Evolutionary conservation across 192 early-diverging fungal genomes (phyloP).

Genomic region (Pilobolus umbonatus): DNA sequence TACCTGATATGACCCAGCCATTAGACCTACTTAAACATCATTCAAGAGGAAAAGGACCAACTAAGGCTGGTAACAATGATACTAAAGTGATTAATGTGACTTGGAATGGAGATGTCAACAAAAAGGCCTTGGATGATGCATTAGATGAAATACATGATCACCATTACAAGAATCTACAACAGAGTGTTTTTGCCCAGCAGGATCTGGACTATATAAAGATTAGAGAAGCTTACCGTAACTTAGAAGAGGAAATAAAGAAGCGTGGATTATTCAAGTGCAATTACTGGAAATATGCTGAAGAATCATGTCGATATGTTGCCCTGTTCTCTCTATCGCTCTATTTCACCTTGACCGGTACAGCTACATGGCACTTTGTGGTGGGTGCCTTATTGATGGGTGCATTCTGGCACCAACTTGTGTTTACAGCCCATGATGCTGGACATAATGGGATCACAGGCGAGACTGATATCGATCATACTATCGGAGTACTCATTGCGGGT

Average conservation of each 20-base stretch:
- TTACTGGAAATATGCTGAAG: slow-evolving; percentile 49
- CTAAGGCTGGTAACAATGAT: neutral
- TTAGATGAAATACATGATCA: slow-evolving; percentile 8
- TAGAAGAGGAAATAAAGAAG: slow-evolving; percentile 60
- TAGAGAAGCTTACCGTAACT: slow-evolving; percentile 45
- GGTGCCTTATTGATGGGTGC: slow-evolving; percentile 59
- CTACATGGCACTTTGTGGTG: slow-evolving; percentile 45
- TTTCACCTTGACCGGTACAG: slow-evolving; percentile 41
- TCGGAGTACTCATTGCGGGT: slow-evolving; percentile 80
- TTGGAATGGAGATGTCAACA: slow-evolving; percentile 19
- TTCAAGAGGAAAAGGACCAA: neutral
- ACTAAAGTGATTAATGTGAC: neutral
- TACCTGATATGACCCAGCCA: slow-evolving; percentile 1
- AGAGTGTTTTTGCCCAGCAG: neutral
- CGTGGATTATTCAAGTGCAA: slow-evolving; percentile 63
- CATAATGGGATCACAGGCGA: slow-evolving; percentile 87
- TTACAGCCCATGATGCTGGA: slow-evolving; percentile 95
- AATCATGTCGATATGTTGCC: slow-evolving; percentile 42
- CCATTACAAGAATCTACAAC: slow-evolving; percentile 3
- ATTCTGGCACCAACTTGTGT: slow-evolving; percentile 91
- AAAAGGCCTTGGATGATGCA: slow-evolving; percentile 21
- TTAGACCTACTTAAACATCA: neutral
- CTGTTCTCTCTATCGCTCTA: slow-evolving; percentile 42
- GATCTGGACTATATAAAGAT: slow-evolving; percentile 10
- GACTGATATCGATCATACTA: slow-evolving; percentile 64